Percentiles rank a stretch among this genome's conserved stretches.
These are phyloP conservation scores for Collybiopsis confluens DNA, from an alignment of 768 basidiomycete genomes.

Conservation along the genomic window DNA sequence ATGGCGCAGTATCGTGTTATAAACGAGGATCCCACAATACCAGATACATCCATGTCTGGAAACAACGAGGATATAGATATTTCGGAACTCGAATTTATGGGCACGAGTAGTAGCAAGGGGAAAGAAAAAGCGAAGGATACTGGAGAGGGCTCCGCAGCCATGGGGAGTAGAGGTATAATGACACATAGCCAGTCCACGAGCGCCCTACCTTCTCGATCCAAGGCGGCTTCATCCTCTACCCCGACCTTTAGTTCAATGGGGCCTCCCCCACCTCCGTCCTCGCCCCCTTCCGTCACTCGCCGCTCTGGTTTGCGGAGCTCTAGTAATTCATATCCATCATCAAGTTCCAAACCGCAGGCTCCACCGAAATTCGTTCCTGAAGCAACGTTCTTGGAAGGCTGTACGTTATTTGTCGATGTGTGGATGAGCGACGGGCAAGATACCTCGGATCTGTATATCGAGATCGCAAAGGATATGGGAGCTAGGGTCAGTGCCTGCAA, in stretches of 20 bases:
- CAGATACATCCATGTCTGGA: slow-evolving; percentile 8
- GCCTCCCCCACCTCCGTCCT: slow-evolving; percentile 44
- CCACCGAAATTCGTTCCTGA: slow-evolving; percentile 16
- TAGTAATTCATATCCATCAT: slow-evolving; percentile 33
- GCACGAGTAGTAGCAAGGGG: slow-evolving; percentile 13
- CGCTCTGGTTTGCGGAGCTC: slow-evolving; percentile 32
- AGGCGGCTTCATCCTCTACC: slow-evolving; percentile 10
- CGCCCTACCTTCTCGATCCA: slow-evolving; percentile 35
- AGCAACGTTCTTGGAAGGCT: slow-evolving; percentile 59
- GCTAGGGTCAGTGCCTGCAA: slow-evolving; percentile 67
- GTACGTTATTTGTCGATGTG: slow-evolving; percentile 84
- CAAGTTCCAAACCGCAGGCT: slow-evolving; percentile 17
- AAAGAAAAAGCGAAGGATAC: slow-evolving; percentile 28
- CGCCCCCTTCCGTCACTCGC: slow-evolving; percentile 36
- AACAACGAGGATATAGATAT: slow-evolving; percentile 1
- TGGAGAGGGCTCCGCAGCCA: slow-evolving; percentile 26
- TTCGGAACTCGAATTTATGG: slow-evolving; percentile 5
- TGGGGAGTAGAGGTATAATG: slow-evolving; percentile 54
- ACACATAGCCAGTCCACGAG: slow-evolving; percentile 60
- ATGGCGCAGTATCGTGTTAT: slow-evolving; percentile 13
- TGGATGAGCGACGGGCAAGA: slow-evolving; percentile 81
- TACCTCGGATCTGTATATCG: slow-evolving; percentile 74
- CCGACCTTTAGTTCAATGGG: slow-evolving; percentile 35
- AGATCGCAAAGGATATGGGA: slow-evolving; percentile 77
- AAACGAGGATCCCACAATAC: neutral